Percentiles rank a stretch among this genome's conserved stretches.
These are phyloP conservation scores for Phallus indusiatus DNA, from an alignment of 768 basidiomycete genomes.

Conservation along the genomic window DNA sequence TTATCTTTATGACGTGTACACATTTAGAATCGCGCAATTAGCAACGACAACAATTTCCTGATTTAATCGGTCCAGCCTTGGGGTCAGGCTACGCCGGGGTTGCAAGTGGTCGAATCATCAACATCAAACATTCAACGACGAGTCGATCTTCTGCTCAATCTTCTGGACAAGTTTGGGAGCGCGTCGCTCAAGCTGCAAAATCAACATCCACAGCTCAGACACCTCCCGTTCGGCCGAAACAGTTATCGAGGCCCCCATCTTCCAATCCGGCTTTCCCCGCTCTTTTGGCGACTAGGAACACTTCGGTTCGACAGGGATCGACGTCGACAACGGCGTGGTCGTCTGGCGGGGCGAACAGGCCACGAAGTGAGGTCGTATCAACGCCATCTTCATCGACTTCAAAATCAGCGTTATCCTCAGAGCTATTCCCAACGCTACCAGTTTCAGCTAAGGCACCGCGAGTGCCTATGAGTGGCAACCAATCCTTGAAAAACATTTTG, in stretches of 20 bases:
- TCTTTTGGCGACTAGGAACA: conserved; percentile 13
- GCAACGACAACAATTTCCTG: conserved; percentile 83
- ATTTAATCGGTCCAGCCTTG: conserved; percentile 47
- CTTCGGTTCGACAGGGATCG: conserved; percentile 29
- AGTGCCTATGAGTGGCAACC: conserved; percentile 48
- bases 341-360: conserved; percentile 14
- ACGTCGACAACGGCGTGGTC: conserved; percentile 59
- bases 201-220: conserved; percentile 24
- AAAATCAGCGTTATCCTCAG: conserved; percentile 11
- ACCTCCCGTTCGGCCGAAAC: conserved; percentile 16
- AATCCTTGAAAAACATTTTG: conserved; percentile 58
- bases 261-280: conserved; percentile 23
- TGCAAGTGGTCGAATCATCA: conserved; percentile 72
- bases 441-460: conserved; percentile 25
- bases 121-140: conserved; percentile 68
- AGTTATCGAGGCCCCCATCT: conserved; percentile 15
- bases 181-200: conserved; percentile 74
- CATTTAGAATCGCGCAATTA: conserved; percentile 19
- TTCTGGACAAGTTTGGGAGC: conserved; percentile 70
- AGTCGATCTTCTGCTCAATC: conserved; percentile 40
- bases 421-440: conserved; percentile 63
- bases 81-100: conserved; percentile 72
- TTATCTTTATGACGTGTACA: neutral
- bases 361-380: neutral
- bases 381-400: conserved; percentile 18